phyloP scores from a whole-genome alignment of 176 grass and related monocot species.

The Oropetium thomaeum region DNA sequence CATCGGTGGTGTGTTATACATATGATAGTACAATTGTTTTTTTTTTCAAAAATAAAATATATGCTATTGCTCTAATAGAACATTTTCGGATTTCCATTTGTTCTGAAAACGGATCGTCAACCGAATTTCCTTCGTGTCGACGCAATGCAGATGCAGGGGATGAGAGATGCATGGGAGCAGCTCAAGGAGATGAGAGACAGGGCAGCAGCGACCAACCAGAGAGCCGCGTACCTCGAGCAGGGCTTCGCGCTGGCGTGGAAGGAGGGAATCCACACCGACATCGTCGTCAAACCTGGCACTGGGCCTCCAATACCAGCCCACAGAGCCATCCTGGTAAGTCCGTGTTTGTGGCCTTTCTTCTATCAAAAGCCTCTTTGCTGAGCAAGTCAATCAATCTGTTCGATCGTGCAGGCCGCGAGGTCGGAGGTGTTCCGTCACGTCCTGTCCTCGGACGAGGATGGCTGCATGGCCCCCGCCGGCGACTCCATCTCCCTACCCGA shows the following conservation, averaged over 20 bases:
- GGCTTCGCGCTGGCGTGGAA: constrained; percentile 47
- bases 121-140: not conserved
- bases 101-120: too few relatives aligned
- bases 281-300: constrained; percentile 48
- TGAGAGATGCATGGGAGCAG: constrained; percentile 49
- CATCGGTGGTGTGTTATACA: not conserved
- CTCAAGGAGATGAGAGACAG: constrained; percentile 57
- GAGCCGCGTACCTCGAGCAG: constrained; percentile 48
- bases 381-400: too few relatives aligned
- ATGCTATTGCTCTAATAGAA: too few relatives aligned
- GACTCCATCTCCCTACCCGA: constrained; percentile 55
- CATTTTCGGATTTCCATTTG: not conserved
- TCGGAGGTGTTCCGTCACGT: constrained; percentile 70
- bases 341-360: not conserved
- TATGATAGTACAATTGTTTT: not conserved
- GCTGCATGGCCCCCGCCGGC: constrained; percentile 59
- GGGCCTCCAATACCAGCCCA: constrained; percentile 68
- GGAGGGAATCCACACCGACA: constrained; percentile 75
- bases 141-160: constrained; percentile 38
- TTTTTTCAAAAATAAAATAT: too few relatives aligned
- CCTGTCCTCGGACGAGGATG: constrained; percentile 39
- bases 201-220: constrained; percentile 37
- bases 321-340: constrained; percentile 67
- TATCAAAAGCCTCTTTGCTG: too few relatives aligned
- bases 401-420: constrained; percentile 57